Conservation (phyloP, 768 basidiomycete species). For the Mycena alexandri region DNA sequence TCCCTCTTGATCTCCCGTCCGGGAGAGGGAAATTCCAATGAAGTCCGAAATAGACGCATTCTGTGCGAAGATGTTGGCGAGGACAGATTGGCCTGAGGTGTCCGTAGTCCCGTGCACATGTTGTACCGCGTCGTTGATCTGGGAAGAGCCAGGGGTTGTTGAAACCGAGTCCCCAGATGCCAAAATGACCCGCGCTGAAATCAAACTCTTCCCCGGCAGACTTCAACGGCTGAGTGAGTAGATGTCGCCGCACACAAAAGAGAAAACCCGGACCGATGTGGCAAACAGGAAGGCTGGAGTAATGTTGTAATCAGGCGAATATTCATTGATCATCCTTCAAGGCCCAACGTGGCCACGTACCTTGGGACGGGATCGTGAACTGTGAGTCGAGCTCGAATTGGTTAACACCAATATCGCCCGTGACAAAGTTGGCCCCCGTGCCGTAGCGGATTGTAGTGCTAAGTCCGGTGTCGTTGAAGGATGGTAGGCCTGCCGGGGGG, state of each 20-base stretch:
- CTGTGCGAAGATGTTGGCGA: constrained; percentile 29
- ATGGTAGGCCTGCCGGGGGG: neutral
- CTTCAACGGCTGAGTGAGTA: no score
- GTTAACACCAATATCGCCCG: neutral
- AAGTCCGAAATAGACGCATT: constrained; percentile 11
- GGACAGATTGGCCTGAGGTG: constrained; percentile 2
- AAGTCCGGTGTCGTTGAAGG: constrained; percentile 7
- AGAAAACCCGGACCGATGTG: neutral
- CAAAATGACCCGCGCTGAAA: constrained; percentile 2
- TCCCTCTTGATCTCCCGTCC: constrained; percentile 21
- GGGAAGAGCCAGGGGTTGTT: constrained; percentile 2
- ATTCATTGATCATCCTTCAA: no score
- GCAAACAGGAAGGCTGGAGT: neutral
- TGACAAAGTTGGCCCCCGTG: constrained; percentile 8
- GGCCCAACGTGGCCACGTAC: neutral
- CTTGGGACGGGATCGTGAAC: neutral
- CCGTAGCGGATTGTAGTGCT: constrained; percentile 7
- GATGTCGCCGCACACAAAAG: no score
- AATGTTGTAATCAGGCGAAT: no score
- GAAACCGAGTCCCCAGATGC: constrained; percentile 12
- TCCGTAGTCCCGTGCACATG: neutral
- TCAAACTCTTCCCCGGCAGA: constrained; percentile 2
- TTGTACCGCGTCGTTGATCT: constrained; percentile 6
- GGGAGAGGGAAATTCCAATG: constrained; percentile 30
- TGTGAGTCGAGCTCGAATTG: neutral